Evolutionary conservation across 441 rosid genomes (phyloP).

Genomic region (Iberis amara): DNA sequence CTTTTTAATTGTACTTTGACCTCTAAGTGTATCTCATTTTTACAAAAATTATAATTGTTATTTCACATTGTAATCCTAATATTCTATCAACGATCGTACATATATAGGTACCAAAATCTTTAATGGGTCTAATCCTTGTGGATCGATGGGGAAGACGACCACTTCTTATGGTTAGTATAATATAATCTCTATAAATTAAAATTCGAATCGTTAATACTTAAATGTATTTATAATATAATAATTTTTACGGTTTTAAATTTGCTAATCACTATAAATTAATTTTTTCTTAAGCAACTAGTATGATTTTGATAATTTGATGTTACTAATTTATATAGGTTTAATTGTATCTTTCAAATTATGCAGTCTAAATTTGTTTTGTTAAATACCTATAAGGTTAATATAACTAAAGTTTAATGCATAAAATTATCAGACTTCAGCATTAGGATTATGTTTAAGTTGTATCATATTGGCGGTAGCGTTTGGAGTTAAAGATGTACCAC

Average conservation of each 20-base stretch:
- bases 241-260: too few relatives aligned
- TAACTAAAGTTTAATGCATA: not conserved
- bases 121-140: conserved; percentile 35
- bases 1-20: not conserved
- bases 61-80: not conserved
- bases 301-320: too few relatives aligned
- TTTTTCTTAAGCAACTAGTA: too few relatives aligned
- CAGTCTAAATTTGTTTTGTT: not conserved
- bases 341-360: too few relatives aligned
- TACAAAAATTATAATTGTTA: not conserved
- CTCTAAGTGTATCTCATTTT: not conserved
- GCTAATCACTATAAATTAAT: too few relatives aligned
- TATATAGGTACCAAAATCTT: conserved; percentile 42
- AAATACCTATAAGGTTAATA: too few relatives aligned
- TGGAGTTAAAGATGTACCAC: conserved; percentile 37
- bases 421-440: conserved; percentile 39
- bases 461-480: conserved; percentile 31
- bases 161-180: conserved; percentile 43
- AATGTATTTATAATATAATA: too few relatives aligned
- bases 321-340: too few relatives aligned
- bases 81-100: not conserved
- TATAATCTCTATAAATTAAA: too few relatives aligned
- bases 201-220: too few relatives aligned
- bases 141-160: conserved; percentile 57
- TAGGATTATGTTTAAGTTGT: conserved; percentile 38